Percentiles rank a stretch among this genome's conserved stretches.
phyloP scores from a whole-genome alignment of 331 rosid species.

The Cydonia oblonga region DNA sequence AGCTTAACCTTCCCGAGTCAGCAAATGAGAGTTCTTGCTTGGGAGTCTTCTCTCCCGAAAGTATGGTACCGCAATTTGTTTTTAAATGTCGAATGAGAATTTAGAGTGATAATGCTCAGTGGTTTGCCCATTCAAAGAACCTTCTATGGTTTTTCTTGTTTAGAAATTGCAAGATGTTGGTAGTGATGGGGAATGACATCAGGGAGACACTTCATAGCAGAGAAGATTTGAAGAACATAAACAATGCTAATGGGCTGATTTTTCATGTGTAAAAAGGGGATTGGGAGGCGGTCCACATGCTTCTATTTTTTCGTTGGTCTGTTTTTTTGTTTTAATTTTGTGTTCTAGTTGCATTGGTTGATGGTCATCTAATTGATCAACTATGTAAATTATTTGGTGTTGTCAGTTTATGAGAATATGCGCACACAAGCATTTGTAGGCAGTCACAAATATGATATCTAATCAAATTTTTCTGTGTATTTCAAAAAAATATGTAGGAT shows the following conservation, averaged over 20 bases:
- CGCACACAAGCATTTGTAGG: neutral
- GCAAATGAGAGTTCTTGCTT: neutral
- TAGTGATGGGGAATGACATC: neutral
- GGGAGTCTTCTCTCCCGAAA: neutral
- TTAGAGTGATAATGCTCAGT: neutral
- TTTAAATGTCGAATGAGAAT: neutral
- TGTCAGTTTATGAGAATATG: neutral
- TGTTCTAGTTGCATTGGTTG: neutral
- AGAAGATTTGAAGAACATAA: neutral
- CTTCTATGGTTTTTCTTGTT: neutral
- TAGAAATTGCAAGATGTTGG: neutral
- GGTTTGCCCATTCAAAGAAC: neutral
- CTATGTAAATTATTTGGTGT: neutral
- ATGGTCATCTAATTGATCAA: neutral
- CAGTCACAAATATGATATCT: neutral
- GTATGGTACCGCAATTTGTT: neutral
- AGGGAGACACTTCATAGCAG: neutral
- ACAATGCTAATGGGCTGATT: neutral
- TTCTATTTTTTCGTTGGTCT: neutral
- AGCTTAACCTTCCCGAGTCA: neutral
- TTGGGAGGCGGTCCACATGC: neutral
- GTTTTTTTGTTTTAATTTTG: neutral
- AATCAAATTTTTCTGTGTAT: neutral
- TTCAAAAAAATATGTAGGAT: conserved; percentile 37
- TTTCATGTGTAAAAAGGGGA: neutral